A percentile compares a stretch with the other conserved stretches of the same genome.
phyloP scores from a whole-genome alignment of 495 filamentous ascomycete species.

The Talaromyces borbonicus region DNA sequence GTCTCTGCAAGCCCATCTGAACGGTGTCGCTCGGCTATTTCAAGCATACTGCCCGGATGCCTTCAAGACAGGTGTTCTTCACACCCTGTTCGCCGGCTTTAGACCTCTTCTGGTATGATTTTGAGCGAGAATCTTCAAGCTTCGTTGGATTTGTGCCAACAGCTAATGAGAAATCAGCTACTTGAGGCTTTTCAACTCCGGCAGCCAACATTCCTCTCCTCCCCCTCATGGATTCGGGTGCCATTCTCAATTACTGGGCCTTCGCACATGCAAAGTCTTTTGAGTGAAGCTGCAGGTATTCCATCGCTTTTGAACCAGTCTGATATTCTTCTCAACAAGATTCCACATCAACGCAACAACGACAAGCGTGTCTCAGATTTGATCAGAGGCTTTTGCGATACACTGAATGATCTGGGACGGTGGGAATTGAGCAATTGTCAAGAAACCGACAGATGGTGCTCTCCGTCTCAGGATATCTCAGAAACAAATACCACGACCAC shows the following conservation, averaged over 20 bases:
- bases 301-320: not conserved
- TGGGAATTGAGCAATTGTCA: not conserved
- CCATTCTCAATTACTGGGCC: not conserved
- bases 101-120: not conserved
- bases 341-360: not conserved
- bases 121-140: not conserved
- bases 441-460: not conserved
- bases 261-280: not conserved
- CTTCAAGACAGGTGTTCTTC: not conserved
- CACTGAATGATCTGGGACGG: not conserved
- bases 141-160: no score
- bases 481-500: no score
- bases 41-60: not conserved
- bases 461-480: not conserved
- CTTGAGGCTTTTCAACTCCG: not conserved
- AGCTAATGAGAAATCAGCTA: not conserved
- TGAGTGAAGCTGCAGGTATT: not conserved
- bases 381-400: not conserved
- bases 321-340: not conserved
- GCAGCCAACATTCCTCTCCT: not conserved
- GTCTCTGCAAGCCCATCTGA: not conserved
- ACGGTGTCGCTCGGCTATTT: not conserved
- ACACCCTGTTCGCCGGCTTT: not conserved
- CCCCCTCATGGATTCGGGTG: not conserved
- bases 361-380: not conserved